Base-by-base conservation (phyloP, 2,329 filamentous ascomycete genomes). In the Dactylellina haptotyla region DNA sequence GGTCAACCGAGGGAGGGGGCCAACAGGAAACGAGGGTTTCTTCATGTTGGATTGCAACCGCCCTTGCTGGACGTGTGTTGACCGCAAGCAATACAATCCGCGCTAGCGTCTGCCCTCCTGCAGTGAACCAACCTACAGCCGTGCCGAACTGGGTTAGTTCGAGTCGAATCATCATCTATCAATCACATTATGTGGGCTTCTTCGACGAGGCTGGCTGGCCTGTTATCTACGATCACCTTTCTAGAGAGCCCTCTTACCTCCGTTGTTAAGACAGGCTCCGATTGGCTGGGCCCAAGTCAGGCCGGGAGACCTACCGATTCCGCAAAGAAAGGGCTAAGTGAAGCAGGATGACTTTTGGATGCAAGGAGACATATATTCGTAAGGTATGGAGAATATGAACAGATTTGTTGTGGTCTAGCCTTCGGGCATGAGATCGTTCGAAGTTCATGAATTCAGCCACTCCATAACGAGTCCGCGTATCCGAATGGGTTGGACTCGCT, bases 51-150 rank as follows among this genome's bases (percentile, higher is more conserved):
- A 67, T 50, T 16, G 28, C 32, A 59, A 51, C 51, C 48, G 63
- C 63, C 63, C 63, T 67, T 67, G 43, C 63, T 39, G 62, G 50
- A 39, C n/a, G 54, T 59, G 63, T 58, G 63, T 67, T 67, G 53
- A 32, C 56, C 46, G 53, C 43, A 34, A 45, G 63, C 63, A 67
- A 58, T 58, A 18, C 41, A 65, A 58, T 20, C 51, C 34, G 30
- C 39, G 32, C 23, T 14, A 16, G n/a, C 48, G 34, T 30, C 16
- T 1, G 18, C 50, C 23, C 28, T 23, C 45, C 23, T 50, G 45
- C 43, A 20, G 43, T 8, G 16, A 20, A 5, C 43, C 20, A 20
- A 28, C 9, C 14, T 16, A 18, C 26, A 20, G 4, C 39, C 39
- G 39, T 16, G 39, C n/a, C 39, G n/a, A 43, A 4, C n/a, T 43